Conservation (phyloP, 176 grass and related monocot genomes). For the Miscanthus lutarioriparius region DNA sequence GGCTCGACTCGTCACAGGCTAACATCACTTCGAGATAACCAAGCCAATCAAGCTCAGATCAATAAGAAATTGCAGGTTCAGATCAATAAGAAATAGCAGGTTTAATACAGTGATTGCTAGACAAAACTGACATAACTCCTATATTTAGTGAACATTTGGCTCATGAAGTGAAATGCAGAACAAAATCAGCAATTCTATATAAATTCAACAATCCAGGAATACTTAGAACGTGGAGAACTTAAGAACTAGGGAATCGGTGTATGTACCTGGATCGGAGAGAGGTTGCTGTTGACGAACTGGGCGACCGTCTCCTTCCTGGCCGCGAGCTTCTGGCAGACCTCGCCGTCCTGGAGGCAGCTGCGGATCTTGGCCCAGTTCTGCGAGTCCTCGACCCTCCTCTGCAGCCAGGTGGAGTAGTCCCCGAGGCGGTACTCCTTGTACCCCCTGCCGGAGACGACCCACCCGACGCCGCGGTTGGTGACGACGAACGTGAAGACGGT, state of each 20-base stretch:
- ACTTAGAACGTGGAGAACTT: background rate
- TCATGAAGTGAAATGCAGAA: background rate
- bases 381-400: constrained; percentile 59
- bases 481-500: constrained; percentile 83
- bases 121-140: no score
- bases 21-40: no score
- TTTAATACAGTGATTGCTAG: no score
- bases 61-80: no score
- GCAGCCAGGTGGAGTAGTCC: constrained; percentile 89
- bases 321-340: constrained; percentile 64
- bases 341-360: constrained; percentile 79
- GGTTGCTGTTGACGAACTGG: constrained; percentile 66
- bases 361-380: constrained; percentile 75
- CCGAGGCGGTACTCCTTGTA: constrained; percentile 89
- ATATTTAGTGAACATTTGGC: no score
- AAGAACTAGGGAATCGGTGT: background rate
- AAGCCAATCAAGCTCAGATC: no score
- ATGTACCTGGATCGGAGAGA: constrained; percentile 77
- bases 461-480: constrained; percentile 72
- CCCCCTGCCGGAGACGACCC: constrained; percentile 55
- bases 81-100: no score
- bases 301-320: constrained; percentile 36
- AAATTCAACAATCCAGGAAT: background rate
- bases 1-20: no score
- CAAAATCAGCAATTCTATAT: background rate